Base-by-base conservation (phyloP, 441 rosid genomes). In the Adansonia grandidieri region DNA sequence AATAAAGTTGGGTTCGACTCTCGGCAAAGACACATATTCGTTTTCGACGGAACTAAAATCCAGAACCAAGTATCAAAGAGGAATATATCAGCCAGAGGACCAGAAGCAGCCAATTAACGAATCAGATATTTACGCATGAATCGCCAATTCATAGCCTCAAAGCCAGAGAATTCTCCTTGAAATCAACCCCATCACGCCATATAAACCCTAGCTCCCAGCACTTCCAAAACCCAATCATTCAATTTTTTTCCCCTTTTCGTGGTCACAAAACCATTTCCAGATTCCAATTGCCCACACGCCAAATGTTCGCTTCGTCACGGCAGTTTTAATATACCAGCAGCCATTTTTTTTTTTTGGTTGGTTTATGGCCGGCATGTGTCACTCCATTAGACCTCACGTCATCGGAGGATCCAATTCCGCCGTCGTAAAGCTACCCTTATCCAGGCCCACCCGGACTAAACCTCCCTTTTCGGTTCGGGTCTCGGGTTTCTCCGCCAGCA, bases 321-420 rank as follows among this genome's bases (percentile, higher is more conserved):
- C 73, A 54, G 7, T 22, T 53, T 6, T 53, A 14, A 45, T 62
- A 45, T 19, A 32, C 62, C 32, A 28, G 42, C 44, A 42, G 11
- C 51, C 4, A 37, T 37, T 37, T 37, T 37, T 37, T 42, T 42
- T 42, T 42, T 60, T 28, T 73, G 11, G 1, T 42, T 42, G 74
- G 77, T 57, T 78, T 82, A 93, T 93, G 97, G 97, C 93, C 64
- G 91, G 86, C 75, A 77, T 90, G 85, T 84, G 88, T 85, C 80
- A 84, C 66, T 80, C 86, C 73, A 64, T 87, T 76, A 42, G 87
- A 72, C 92, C 88, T 56, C 95, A 85, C 78, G 81, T 86, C 71
- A 66, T 88, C 64, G 84, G 91, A n/a, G 17, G 67, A 37, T 37
- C 40, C 40, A 37, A 37, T 11, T 86, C 91, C 62, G 50, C 90